Conservation (phyloP, 108 stramenopile species). For the Cylindrotheca fusiformis region DNA sequence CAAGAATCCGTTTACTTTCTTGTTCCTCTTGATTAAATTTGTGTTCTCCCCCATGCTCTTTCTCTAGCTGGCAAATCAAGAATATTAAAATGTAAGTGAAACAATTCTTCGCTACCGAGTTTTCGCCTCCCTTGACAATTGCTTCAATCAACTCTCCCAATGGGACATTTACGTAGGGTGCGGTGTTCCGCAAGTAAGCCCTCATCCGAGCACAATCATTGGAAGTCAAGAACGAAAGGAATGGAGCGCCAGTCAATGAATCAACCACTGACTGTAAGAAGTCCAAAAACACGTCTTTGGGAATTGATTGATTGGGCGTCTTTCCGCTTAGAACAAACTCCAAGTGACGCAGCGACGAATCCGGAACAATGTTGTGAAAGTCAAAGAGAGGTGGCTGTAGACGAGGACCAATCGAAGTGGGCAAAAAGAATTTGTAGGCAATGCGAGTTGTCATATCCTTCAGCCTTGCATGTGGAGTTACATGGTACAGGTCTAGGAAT, state of each 20-base stretch:
- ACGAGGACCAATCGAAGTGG: slow-evolving; percentile 31
- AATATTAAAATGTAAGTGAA: slow-evolving; percentile 62
- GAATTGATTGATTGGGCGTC: slow-evolving; percentile 12
- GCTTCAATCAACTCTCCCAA: slow-evolving; percentile 23
- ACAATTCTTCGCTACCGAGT: slow-evolving; percentile 37
- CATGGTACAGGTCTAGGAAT: slow-evolving; percentile 51
- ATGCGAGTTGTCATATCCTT: slow-evolving; percentile 42
- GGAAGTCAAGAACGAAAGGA: slow-evolving; percentile 67
- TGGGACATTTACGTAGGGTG: slow-evolving; percentile 60
- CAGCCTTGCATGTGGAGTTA: slow-evolving; percentile 33
- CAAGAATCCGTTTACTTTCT: slow-evolving; percentile 41
- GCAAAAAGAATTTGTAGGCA: slow-evolving; percentile 57
- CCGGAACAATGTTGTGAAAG: slow-evolving; percentile 53
- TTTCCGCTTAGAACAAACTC: slow-evolving; percentile 48
- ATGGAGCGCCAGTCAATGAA: slow-evolving; percentile 47
- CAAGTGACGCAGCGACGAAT: slow-evolving; percentile 37
- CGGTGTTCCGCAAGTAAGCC: slow-evolving; percentile 65
- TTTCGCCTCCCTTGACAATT: slow-evolving; percentile 7
- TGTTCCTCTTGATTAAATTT: slow-evolving; percentile 40
- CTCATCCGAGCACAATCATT: slow-evolving; percentile 82
- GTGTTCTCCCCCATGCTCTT: slow-evolving; percentile 48
- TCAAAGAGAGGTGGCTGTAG: slow-evolving; percentile 56
- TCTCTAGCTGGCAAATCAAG: slow-evolving; percentile 58
- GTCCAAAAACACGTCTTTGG: slow-evolving; percentile 52
- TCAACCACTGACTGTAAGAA: slow-evolving; percentile 55